phyloP scores from a whole-genome alignment of 2,329 filamentous ascomycete species.

The Fusarium sp. region DNA sequence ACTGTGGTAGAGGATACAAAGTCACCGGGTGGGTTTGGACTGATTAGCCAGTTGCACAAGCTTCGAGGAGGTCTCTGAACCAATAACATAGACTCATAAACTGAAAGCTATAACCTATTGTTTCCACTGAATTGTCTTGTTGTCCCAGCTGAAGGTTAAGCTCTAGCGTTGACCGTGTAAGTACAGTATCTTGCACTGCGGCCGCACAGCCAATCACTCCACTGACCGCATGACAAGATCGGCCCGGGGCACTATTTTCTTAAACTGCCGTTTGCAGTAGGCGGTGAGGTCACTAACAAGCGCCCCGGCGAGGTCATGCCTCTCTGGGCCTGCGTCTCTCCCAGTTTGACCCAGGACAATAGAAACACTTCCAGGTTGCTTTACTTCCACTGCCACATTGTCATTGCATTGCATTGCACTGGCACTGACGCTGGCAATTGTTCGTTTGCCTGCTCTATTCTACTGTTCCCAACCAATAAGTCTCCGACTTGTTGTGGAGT shows the following conservation, averaged over 20 bases:
- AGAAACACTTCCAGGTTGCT: conserved; percentile 14
- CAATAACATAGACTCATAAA: background rate
- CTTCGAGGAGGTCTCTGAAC: conserved; percentile 64
- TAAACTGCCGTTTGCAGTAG: conserved; percentile 32
- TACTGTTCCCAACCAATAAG: conserved; percentile 1
- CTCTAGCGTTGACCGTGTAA: background rate
- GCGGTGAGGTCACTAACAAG: conserved; percentile 39
- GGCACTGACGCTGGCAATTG: conserved; percentile 3
- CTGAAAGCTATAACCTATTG: background rate
- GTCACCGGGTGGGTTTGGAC: conserved; percentile 65
- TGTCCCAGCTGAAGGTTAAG: background rate
- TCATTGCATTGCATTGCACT: conserved; percentile 1
- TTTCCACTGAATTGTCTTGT: background rate
- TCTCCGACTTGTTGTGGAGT: background rate
- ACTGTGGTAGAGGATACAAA: conserved; percentile 55
- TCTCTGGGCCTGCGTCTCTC: conserved; percentile 17
- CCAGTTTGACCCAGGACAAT: conserved; percentile 29
- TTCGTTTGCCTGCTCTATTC: background rate
- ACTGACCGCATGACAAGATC: conserved; percentile 17
- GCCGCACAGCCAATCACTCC: conserved; percentile 25
- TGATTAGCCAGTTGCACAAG: conserved; percentile 73
- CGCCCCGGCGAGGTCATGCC: conserved; percentile 40
- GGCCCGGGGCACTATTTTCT: conserved; percentile 31
- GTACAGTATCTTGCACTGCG: conserved; percentile 9
- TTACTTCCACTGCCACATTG: background rate